Conservation (phyloP, 106 monocot species). For the Acorus gramineus region DNA sequence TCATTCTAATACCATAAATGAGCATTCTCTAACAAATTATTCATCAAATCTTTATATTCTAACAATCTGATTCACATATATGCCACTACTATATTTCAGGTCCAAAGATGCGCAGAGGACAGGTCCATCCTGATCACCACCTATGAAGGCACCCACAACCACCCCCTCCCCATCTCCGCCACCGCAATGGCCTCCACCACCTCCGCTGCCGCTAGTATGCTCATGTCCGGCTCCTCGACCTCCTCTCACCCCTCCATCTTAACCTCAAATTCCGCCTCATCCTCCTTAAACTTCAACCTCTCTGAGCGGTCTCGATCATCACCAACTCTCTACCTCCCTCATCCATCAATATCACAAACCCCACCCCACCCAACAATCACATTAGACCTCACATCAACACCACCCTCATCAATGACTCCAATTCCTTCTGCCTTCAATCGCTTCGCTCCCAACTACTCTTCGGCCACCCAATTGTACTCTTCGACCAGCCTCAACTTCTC, state of each 20-base stretch:
- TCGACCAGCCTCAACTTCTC: conserved; percentile 44
- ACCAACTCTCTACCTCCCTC: conserved; percentile 36
- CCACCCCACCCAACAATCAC: conserved; percentile 70
- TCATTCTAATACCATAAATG: too few relatives aligned
- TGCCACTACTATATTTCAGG: conserved; percentile 15
- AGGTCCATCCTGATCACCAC: conserved; percentile 71
- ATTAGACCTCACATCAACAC: conserved; percentile 74
- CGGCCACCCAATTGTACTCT: conserved; percentile 5
- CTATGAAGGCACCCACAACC: conserved; percentile 72
- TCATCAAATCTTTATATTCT: too few relatives aligned
- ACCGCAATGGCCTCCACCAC: conserved; percentile 86
- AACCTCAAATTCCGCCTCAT: neutral
- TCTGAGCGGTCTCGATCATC: conserved; percentile 8
- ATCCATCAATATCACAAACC: conserved; percentile 37
- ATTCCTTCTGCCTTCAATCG: conserved; percentile 4
- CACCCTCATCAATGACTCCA: conserved; percentile 11
- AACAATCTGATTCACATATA: too few relatives aligned
- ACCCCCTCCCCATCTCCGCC: conserved; percentile 59
- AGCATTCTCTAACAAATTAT: too few relatives aligned
- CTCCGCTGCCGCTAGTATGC: conserved; percentile 72
- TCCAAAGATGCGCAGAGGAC: conserved; percentile 72
- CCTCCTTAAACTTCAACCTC: conserved; percentile 23
- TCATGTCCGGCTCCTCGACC: conserved; percentile 43
- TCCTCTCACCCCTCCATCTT: conserved; percentile 10
- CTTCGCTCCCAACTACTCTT: neutral